Base-by-base conservation (phyloP, 2,329 filamentous ascomycete species). In the Curvularia lunata region DNA sequence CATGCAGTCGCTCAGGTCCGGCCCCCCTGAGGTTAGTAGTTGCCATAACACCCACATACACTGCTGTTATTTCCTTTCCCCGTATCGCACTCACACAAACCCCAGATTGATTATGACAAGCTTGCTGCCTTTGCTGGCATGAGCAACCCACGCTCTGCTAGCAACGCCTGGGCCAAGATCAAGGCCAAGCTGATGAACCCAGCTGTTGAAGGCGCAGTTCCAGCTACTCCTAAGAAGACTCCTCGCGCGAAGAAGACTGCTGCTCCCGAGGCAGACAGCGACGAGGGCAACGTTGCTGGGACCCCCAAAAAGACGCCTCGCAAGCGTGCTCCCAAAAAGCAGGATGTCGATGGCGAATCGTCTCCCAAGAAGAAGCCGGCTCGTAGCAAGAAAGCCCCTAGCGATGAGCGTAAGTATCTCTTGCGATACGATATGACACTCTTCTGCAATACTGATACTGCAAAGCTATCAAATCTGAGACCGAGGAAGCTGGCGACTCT, bases 131-230 rank as follows among this genome's bases (percentile, higher is more conserved):
- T 75, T 38, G 71, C 73, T 32, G 65, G 71, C 48, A 77, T 78
- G 75, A 57, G 65, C 62, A 77, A 78, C 56, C 68, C 68, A 7
- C 69, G 74, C 50, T 77, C 75, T 27, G 75, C 75, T 12, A 58
- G 67, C 59, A 78, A 78, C 48, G 74, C 75, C 30, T 77, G 75
- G 75, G 65, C 70, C 47, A 71, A 70, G 57, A 69, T 77, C 63
- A 72, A 67, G 59, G 53, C 38, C 61, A 77, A 77, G 65, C 63
- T 77, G 18, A 63, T 65, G 43, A 21, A 42, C 4, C 34, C 56
- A 4, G 16, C 41, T 23, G n/a, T 48, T 41, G 64, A 61, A 3
- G 64, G 59, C 47, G 56, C 34, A 28, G 43, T 42, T 10, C 54
- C 60, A 7, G 48, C 51, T 37, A 66, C 65, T 12, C 66, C 67